Evolutionary conservation across 306 rosid genomes (phyloP).

Genomic region (Pyrus betulifolia): DNA sequence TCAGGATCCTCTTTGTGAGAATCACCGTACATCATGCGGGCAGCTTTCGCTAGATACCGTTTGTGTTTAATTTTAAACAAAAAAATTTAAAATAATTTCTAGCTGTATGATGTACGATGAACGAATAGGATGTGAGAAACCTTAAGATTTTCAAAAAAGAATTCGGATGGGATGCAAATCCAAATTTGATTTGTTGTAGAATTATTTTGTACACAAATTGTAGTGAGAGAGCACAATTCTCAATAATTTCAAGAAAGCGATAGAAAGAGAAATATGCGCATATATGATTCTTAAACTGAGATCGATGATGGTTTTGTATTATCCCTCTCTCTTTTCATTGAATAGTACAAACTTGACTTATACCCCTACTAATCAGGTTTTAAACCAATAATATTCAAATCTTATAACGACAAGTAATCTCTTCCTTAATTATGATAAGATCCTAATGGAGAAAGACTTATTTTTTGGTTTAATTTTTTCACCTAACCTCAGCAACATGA

Average conservation of each 20-base stretch:
- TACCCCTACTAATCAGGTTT: background rate
- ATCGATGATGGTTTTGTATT: background rate
- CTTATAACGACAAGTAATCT: conserved; percentile 30
- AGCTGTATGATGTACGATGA: too few species aligned
- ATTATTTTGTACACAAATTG: background rate
- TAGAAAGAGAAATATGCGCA: background rate
- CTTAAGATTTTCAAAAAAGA: too few species aligned
- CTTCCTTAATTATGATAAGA: conserved; percentile 21
- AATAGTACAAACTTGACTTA: background rate
- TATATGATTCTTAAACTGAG: background rate
- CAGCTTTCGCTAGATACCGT: accelerated
- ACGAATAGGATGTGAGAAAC: too few species aligned
- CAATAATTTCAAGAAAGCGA: background rate
- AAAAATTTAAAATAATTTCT: too few species aligned
- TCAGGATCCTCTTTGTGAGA: too few species aligned
- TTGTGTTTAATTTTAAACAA: too few species aligned
- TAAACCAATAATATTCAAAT: background rate
- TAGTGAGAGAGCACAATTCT: background rate
- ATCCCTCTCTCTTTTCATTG: background rate
- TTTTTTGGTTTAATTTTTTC: conserved; percentile 27
- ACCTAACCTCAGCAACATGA: conserved; percentile 40
- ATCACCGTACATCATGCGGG: accelerated
- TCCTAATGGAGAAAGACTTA: conserved; percentile 26
- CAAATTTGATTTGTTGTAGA: background rate
- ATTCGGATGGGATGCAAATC: too few species aligned